phyloP scores from a whole-genome alignment of 1,284 basidiomycete genomes.

The Austropuccinia psidii region DNA sequence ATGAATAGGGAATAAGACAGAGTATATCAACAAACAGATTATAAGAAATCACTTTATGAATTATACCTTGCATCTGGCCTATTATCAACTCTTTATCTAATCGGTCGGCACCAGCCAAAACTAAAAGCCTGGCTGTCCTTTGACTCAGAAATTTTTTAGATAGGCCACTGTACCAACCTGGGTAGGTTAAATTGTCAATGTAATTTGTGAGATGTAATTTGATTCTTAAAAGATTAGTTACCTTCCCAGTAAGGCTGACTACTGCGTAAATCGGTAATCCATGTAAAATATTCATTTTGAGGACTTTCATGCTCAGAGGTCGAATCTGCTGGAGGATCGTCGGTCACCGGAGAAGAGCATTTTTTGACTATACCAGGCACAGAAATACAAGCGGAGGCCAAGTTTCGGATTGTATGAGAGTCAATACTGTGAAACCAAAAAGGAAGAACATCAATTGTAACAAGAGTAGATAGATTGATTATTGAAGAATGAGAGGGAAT shows the following conservation, averaged over 20 bases:
- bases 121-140: slow-evolving; percentile 70
- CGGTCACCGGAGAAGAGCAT: neutral
- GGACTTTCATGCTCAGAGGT: slow-evolving; percentile 38
- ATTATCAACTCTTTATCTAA: slow-evolving; percentile 92
- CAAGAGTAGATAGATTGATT: neutral
- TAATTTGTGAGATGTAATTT: neutral
- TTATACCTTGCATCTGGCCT: slow-evolving; percentile 73
- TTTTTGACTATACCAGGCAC: slow-evolving; percentile 62
- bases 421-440: slow-evolving; percentile 53
- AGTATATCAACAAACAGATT: no score
- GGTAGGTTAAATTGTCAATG: no score
- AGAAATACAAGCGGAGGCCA: slow-evolving; percentile 70
- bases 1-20: no score
- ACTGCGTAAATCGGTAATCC: slow-evolving; percentile 73
- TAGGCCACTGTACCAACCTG: slow-evolving; percentile 84
- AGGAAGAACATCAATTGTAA: neutral
- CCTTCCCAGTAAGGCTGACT: slow-evolving; percentile 77
- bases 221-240: neutral
- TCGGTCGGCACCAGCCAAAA: slow-evolving; percentile 85
- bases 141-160: slow-evolving; percentile 68
- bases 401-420: slow-evolving; percentile 70
- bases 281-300: slow-evolving; percentile 50
- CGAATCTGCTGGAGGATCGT: neutral
- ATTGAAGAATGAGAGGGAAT: neutral
- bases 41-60: no score